Base-by-base conservation (phyloP, 164 flowering plant genomes). In the Chloranthus sessilifolius region DNA sequence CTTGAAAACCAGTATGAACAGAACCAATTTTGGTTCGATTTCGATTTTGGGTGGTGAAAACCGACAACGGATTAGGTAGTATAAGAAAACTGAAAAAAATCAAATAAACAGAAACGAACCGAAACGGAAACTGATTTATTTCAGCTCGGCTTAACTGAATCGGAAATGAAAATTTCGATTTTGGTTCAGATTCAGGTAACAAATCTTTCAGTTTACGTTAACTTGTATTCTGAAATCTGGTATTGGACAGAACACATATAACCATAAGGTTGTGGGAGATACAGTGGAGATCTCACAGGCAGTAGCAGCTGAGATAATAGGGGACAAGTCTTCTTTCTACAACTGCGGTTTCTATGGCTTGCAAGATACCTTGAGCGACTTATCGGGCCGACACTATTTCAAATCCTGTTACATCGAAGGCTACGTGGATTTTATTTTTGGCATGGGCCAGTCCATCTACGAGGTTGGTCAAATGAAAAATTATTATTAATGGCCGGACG, bases 341-440 rank as follows among this genome's bases (percentile, higher is more conserved):
- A 7, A 53, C 3, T 73, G 81, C 39, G 67, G 75, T 0, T 85
- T 85, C 54, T 38, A 24, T 2, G 74, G 95, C 0, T 8, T 78
- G 25, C 90, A 85, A 57, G 95, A 85, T 54, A 85, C 90, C 1
- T 44, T 87, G 50, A 76, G 85, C 76, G 95, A 85, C 46, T 55
- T 25, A 2, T 16, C 47, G 34, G 87, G 89, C 4, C 56, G 80
- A 7, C 89, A 82, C 25, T 75, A 71, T 55, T 85, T 73, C 66
- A 43, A 65, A 17, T 24, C 3, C 2, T 85, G 87, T 63, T 63
- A 66, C 43, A 78, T 82, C 14, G 65, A 67, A 11, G 95, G 87
- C 0, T 74, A 80, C 2, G 71, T 80, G 5, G 95, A 85, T 61
- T 85, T 82, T 53, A 78, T 85, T 46, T 80, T 77, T 26, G 89